Evolutionary conservation across 768 basidiomycete species (phyloP), one percentile per base, ranked within the genome.

Genomic region (Tylopilus balloui): DNA sequence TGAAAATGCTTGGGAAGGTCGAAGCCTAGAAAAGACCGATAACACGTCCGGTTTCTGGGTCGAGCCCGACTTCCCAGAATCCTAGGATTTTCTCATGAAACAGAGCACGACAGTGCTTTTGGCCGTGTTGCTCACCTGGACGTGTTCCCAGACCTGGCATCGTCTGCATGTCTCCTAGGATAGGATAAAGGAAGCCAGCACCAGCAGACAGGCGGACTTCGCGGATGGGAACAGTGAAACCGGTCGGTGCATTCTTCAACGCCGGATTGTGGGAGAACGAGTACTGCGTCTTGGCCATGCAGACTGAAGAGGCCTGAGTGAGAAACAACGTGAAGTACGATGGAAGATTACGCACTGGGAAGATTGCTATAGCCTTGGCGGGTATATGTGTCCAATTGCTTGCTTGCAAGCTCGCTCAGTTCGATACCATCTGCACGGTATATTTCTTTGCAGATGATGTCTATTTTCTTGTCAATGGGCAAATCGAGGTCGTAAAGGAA

Each of bases 261-360:
- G 84, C 83, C 7, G 93, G 86, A 61, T 99, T 88, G 64, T 95
- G 92, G 21, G 92, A 95, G 74, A 99, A 93, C 17, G 93, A 96
- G 59, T 97, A 92, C 54, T 96, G 95, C 6, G 95, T 98, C 78
- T 96, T 95, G 42, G 92, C 92, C 90, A 94, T 91, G 71, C 92
- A 95, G 65, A 95, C 92, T 86, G 57, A 23, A 49, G 19, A 34
- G 7, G 4, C 23, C 27, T n/a, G 3, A 8, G n/a, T 62, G 36
- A 53, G 52, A 56, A 29, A 23, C 35, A 28, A 40, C 32, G 47
- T 3, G 42, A 53, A 34, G 11, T 36, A 38, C 19, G 15, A 40
- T 10, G 27, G 12, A 5, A 42, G 24, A 24, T 45, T 4, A 70
- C 88, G 59, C 65, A 91, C 89, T 90, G 1, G 90, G 86, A 28